phyloP scores from a whole-genome alignment of 2,329 filamentous ascomycete species.

The Dactylonectria estremocensis region DNA sequence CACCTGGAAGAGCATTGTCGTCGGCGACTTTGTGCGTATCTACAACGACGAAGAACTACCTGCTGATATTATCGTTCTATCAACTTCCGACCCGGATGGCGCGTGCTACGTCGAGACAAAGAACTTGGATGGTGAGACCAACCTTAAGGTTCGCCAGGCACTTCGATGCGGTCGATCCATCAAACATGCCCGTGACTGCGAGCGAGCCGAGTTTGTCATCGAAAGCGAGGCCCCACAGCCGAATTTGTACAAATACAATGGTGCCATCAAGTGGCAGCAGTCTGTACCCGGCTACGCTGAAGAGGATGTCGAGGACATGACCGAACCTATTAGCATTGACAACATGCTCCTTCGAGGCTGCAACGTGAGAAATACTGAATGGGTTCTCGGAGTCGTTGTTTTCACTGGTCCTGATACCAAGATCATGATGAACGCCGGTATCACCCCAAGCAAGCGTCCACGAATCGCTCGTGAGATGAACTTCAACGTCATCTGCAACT shows the following conservation, averaged over 20 bases:
- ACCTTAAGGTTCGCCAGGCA: constrained; percentile 94
- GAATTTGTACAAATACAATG: constrained; percentile 96
- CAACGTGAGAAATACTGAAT: constrained; percentile 95
- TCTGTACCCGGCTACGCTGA: constrained; percentile 74
- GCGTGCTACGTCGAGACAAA: constrained; percentile 99
- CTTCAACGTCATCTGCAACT: constrained; percentile 98
- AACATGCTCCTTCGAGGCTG: constrained; percentile 95
- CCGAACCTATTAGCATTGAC: constrained; percentile 94
- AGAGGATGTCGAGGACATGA: constrained; percentile 80
- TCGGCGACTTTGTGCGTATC: constrained; percentile 95
- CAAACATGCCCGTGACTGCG: constrained; percentile 92
- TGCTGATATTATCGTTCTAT: constrained; percentile 91
- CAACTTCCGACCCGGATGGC: constrained; percentile 94
- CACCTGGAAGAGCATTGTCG: constrained; percentile 94
- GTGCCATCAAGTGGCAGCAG: constrained; percentile 90
- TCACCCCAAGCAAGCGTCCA: constrained; percentile 94
- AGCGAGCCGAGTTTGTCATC: constrained; percentile 87
- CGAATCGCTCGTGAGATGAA: constrained; percentile 94
- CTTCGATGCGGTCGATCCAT: constrained; percentile 87
- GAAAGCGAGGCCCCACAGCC: constrained; percentile 93
- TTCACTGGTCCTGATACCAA: constrained; percentile 98
- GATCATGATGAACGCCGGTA: constrained; percentile 98
- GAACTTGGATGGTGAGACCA: constrained; percentile 97
- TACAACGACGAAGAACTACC: constrained; percentile 98
- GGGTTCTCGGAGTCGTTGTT: constrained; percentile 91